A percentile compares a stretch with the other conserved stretches of the same genome.
Conservation (phyloP, 495 filamentous ascomycete species). For the Immersiella caudata region DNA sequence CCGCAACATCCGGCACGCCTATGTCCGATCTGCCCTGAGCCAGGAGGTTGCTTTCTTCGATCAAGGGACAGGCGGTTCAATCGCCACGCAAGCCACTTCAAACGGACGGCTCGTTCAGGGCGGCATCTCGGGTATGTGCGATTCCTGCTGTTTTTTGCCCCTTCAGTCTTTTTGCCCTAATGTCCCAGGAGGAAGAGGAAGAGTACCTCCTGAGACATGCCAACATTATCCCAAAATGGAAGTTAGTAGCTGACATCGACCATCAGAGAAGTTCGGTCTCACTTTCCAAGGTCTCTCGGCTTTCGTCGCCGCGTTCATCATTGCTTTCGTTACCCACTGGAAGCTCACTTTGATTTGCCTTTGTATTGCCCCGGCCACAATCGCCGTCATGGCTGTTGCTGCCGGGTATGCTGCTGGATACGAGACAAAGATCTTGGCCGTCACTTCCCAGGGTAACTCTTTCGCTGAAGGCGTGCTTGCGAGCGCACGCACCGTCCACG, state of each 20-base stretch:
- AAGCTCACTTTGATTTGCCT: conserved; percentile 77
- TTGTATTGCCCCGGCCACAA: conserved; percentile 72
- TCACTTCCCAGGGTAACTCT: conserved; percentile 76
- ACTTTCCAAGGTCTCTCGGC: conserved; percentile 71
- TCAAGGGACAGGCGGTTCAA: conserved; percentile 80
- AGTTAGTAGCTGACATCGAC: too few species aligned
- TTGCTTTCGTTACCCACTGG: conserved; percentile 84
- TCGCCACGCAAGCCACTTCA: conserved; percentile 84
- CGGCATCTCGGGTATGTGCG: conserved; percentile 78
- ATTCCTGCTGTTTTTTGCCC: too few species aligned
- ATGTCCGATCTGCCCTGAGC: conserved; percentile 38
- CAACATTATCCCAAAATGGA: too few species aligned
- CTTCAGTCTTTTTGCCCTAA: too few species aligned
- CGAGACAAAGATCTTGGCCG: conserved; percentile 70
- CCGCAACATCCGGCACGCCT: conserved; percentile 40
- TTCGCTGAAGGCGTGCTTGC: conserved; percentile 90
- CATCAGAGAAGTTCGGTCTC: conserved; percentile 81
- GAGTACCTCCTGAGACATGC: too few species aligned
- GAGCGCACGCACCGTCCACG: conserved; percentile 83
- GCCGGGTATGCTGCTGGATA: conserved; percentile 72
- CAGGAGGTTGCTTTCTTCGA: conserved; percentile 79
- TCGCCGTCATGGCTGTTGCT: conserved; percentile 67
- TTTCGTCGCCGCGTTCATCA: conserved; percentile 82
- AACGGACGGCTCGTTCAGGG: conserved; percentile 84
- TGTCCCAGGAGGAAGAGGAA: too few species aligned